phyloP scores from a whole-genome alignment of 164 flowering plant genomes.

The Kingdonia uniflora region DNA sequence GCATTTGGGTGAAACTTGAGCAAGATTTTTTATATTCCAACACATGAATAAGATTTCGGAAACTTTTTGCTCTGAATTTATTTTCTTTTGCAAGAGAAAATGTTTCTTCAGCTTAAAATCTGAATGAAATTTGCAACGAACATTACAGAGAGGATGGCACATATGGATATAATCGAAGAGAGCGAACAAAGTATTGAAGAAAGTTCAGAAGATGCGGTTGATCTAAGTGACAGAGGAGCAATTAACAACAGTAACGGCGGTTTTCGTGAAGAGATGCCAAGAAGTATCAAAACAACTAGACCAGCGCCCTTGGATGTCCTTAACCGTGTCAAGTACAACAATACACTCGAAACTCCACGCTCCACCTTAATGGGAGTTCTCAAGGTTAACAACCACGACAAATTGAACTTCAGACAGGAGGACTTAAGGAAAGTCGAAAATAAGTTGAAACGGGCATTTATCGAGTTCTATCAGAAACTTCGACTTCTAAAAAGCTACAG shows the following conservation, averaged over 20 bases:
- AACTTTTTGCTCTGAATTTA: too few relatives aligned
- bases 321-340: slow-evolving; percentile 47
- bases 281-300: slow-evolving; percentile 5
- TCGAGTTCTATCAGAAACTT: slow-evolving; percentile 53
- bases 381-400: slow-evolving; percentile 15
- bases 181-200: slow-evolving; percentile 33
- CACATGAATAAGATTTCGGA: too few relatives aligned
- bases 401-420: slow-evolving; percentile 30
- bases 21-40: not conserved
- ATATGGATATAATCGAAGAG: slow-evolving; percentile 45
- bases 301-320: slow-evolving; percentile 43
- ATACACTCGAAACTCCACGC: slow-evolving; percentile 40
- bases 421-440: slow-evolving; percentile 51
- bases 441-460: slow-evolving; percentile 35
- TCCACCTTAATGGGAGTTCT: slow-evolving; percentile 42
- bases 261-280: not conserved
- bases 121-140: not conserved
- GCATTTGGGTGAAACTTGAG: not conserved
- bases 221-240: not conserved
- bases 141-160: slow-evolving; percentile 12
- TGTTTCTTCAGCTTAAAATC: not conserved
- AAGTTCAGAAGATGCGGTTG: slow-evolving; percentile 5
- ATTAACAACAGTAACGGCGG: not conserved
- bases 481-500: slow-evolving; percentile 57
- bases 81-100: not conserved